Base-by-base conservation (phyloP, 2,329 filamentous ascomycete species). In the Fusarium bactridioides region DNA sequence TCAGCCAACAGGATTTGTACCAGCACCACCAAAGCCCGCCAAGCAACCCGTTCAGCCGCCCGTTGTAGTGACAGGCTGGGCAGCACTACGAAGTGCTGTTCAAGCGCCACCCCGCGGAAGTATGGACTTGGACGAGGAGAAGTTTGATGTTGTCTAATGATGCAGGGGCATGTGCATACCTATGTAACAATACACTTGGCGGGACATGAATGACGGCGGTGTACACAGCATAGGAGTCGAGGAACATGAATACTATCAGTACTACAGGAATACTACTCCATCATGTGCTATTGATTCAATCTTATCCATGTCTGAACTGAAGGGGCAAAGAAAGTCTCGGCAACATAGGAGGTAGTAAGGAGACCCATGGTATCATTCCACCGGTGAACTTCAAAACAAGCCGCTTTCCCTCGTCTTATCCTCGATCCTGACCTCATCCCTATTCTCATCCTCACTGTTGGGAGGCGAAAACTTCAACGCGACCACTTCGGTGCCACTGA, bases 51-150 rank as follows among this genome's bases (percentile, higher is more conserved):
- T 38, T 11, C 44, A 64, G 29, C 58, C 64, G 27, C 59, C 70
- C 21, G 71, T 74, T 4, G 72, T 78, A n/a, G 78, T 78, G 44
- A 73, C 72, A 47, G 79, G 77, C 10, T 81, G 80, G 80, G 79
- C 80, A 33, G 69, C 79, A 13, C 62, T 81, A 53, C 69, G 77
- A 47, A 77, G 72, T 16, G 68, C 73, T 11, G 73, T 61, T 19
- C 74, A 69, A 54, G 63, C 65, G 7, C 66, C 73, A 40, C 60
- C 56, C n/a, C 64, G 72, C 27, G 74, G 75, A 31, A 78, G 78
- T 27, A 76, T 80, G 77, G 80, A 82, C 44, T 51, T 79, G 56
- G 79, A 81, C 10, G 76, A 77, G 13, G 75, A 77, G 53, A 78
- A 77, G 67, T 82, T 82, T 69, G 80, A 82, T 27, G 74, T 82